A percentile compares a stretch with the other conserved stretches of the same genome.
phyloP scores from a whole-genome alignment of 257 asterid genomes.

The Misopates orontium region DNA sequence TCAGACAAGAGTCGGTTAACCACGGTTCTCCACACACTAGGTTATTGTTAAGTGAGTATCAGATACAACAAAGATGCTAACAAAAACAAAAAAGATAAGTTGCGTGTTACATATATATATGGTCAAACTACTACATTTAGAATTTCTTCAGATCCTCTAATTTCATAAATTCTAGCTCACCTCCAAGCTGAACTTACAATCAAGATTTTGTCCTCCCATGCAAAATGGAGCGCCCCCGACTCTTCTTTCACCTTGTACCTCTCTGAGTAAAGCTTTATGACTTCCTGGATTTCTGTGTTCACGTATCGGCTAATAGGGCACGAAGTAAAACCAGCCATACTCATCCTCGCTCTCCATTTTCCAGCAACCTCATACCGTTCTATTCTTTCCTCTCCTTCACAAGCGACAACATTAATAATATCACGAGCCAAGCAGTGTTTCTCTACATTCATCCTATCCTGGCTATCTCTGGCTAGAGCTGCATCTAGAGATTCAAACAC shows the following conservation, averaged over 20 bases:
- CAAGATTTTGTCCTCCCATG: slow-evolving; percentile 87
- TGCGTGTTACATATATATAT: slow-evolving; percentile 7
- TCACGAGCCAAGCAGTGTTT: slow-evolving; percentile 92
- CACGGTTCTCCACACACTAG: slow-evolving; percentile 1
- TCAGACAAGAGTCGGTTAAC: slow-evolving; percentile 8
- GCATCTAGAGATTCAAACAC: slow-evolving; percentile 90
- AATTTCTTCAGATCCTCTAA: neutral
- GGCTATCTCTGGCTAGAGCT: slow-evolving; percentile 66
- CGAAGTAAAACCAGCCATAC: slow-evolving; percentile 86
- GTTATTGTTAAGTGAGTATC: neutral
- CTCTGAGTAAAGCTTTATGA: slow-evolving; percentile 65
- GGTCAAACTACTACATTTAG: neutral
- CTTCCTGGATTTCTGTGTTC: slow-evolving; percentile 50
- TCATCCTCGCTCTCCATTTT: slow-evolving; percentile 97
- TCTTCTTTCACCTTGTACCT: slow-evolving; percentile 72
- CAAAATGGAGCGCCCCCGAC: slow-evolving; percentile 75
- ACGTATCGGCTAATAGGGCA: slow-evolving; percentile 63
- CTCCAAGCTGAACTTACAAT: slow-evolving; percentile 84
- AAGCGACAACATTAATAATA: slow-evolving; percentile 78
- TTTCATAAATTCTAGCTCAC: slow-evolving; percentile 23
- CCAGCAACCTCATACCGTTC: slow-evolving; percentile 95
- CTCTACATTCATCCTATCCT: slow-evolving; percentile 86
- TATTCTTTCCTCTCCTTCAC: slow-evolving; percentile 90
- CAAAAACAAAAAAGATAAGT: neutral
- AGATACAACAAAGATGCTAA: neutral